A percentile compares a stretch with the other conserved stretches of the same genome.
Evolutionary conservation across 306 rosid genomes (phyloP).

Genomic region (Pyrus pyrifolia): DNA sequence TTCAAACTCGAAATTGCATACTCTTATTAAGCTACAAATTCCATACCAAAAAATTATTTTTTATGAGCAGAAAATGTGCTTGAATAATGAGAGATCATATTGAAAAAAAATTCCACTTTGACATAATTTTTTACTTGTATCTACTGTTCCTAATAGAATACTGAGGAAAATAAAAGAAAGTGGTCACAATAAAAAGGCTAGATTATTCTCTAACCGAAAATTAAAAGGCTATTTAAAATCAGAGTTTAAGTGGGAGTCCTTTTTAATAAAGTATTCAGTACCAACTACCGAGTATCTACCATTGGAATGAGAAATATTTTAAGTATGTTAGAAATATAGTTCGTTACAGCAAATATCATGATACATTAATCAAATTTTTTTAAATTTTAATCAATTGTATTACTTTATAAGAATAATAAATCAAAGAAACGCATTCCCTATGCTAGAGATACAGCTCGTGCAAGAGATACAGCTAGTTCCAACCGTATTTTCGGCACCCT

Average conservation of each 20-base stretch:
- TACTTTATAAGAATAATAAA: no score
- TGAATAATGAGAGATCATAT: no score
- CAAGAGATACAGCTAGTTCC: no score
- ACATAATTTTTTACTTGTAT: neutral
- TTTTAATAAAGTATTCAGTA: neutral
- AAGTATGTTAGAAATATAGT: no score
- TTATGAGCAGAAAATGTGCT: neutral
- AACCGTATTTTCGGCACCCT: fast-evolving
- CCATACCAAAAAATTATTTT: neutral
- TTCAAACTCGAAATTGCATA: neutral
- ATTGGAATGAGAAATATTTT: no score
- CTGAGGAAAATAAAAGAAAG: neutral
- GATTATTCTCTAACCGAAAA: neutral
- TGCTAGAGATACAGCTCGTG: no score
- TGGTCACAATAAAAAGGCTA: neutral
- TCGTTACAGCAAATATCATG: no score
- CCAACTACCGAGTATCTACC: neutral
- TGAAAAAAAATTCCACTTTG: neutral
- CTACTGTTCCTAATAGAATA: no score
- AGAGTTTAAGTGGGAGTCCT: neutral
- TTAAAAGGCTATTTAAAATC: neutral
- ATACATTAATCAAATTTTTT: no score
- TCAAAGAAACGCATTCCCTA: no score
- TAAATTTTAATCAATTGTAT: no score
- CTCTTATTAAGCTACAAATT: neutral